Base-by-base conservation (phyloP, 768 basidiomycete species). In the Agrocybe praecox region DNA sequence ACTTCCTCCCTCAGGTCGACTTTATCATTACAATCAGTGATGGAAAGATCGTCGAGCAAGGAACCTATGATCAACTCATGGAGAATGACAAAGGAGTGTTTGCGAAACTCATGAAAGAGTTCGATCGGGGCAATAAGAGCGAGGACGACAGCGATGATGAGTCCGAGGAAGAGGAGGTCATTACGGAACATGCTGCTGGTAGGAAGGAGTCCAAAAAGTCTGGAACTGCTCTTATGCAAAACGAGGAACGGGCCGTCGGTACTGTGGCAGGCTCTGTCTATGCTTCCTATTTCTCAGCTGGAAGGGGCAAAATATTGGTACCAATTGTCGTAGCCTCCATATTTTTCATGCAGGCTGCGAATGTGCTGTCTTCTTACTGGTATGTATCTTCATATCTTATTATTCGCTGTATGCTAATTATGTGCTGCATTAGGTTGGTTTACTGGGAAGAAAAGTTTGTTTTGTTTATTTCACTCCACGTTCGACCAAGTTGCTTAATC, bases 1-100 rank as follows among this genome's bases (percentile, higher is more conserved):
- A 96, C 71, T 90, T 96, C 76, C 81, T 97, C 22, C 89, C 90
- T 1, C 78, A 89, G 56, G 91, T 92, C 21, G 93, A 96, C 71
- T 90, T 90, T 66, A 89, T 97, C 66, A 86, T 86, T 66, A 85
- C 86, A 24, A 72, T 97, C 49, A 78, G 80, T 12, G 85, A 92
- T 34, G 94, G 95, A 7, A 77, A 75, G 24, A 84, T 97, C 56
- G 82, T 80, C n/a, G 93, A 96, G 69, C 82, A 80, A 11, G 94
- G 94, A 2, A 88, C 90, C 1, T 96, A 90, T 62, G 66, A 74
- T 0, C 85, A 90, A 46, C 79, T 97, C 34, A 84, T 91, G 70
- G 71, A 68, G 12, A 78, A 24, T 40, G 43, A 74, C 36, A 71
- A 84, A 5, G 86, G 85, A 1, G 83, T 83, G 18, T 96, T 96